Evolutionary conservation across 495 filamentous ascomycete genomes (phyloP).

Genomic region (Penicillium crystallinum): DNA sequence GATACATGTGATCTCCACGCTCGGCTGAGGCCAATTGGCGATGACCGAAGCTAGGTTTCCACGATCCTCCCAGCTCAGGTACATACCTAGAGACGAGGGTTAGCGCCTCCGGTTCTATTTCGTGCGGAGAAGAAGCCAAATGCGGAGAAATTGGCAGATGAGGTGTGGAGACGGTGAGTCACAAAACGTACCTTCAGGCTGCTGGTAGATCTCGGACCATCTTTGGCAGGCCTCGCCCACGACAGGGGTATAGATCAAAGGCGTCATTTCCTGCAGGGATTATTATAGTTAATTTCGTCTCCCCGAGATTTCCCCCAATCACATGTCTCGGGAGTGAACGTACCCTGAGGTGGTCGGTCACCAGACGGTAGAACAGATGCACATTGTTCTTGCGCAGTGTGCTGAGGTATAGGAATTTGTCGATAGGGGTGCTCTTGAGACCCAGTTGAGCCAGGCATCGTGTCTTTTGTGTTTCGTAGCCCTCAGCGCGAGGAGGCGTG

Average conservation of each 20-base stretch:
- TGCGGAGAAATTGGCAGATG: not conserved
- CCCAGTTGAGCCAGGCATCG: slow-evolving; percentile 73
- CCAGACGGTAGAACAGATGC: slow-evolving; percentile 90
- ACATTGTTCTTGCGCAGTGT: slow-evolving; percentile 82
- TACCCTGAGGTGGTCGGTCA: slow-evolving; percentile 82
- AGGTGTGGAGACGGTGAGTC: not conserved
- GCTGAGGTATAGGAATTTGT: slow-evolving; percentile 93
- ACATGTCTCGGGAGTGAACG: slow-evolving; percentile 12
- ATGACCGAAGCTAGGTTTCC: slow-evolving; percentile 79
- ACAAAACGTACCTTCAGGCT: slow-evolving; percentile 67
- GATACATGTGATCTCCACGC: slow-evolving; percentile 93
- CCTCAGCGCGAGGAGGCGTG: slow-evolving; percentile 65
- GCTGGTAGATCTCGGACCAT: slow-evolving; percentile 94
- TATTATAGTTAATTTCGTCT: slow-evolving; percentile 8
- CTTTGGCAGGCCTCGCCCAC: slow-evolving; percentile 94
- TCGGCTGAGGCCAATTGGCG: slow-evolving; percentile 79
- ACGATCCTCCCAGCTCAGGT: slow-evolving; percentile 85
- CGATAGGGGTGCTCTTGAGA: slow-evolving; percentile 71
- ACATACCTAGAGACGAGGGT: slow-evolving; percentile 52
- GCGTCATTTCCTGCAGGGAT: slow-evolving; percentile 66
- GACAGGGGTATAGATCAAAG: slow-evolving; percentile 94
- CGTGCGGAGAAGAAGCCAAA: slow-evolving; percentile 3
- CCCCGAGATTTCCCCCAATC: not conserved
- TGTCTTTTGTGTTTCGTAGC: slow-evolving; percentile 61
- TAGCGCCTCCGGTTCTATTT: slow-evolving; percentile 28